A percentile compares a stretch with the other conserved stretches of the same genome.
Conservation (phyloP, 2,329 filamentous ascomycete genomes). For the Neofusicoccum parvum region DNA sequence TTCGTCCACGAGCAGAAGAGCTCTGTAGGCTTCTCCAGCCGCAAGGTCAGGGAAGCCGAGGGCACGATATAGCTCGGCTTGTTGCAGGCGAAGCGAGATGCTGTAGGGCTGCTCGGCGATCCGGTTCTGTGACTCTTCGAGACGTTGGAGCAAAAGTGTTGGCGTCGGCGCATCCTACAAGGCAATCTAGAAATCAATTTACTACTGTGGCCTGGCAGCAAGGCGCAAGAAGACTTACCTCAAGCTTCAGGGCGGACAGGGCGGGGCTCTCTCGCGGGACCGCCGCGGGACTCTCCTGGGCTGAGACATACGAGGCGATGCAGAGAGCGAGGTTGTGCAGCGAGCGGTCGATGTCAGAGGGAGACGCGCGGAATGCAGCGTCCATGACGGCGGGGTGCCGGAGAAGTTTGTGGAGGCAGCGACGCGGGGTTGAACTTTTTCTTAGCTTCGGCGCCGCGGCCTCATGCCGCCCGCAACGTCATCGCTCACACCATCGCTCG, state of each 20-base stretch:
- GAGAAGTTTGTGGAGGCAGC: not conserved
- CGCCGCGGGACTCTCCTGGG: not conserved
- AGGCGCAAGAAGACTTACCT: not conserved
- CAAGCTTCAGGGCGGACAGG: not conserved
- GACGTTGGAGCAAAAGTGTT: not conserved
- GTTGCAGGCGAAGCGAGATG: conserved; percentile 53
- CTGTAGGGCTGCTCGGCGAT: conserved; percentile 38
- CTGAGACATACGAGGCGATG: not conserved
- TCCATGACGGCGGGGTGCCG: not conserved
- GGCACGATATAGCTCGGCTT: conserved; percentile 70
- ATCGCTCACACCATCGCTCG: not conserved
- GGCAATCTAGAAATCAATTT: conserved; percentile 20
- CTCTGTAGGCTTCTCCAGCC: conserved; percentile 85
- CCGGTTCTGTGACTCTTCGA: not conserved
- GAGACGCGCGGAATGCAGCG: not conserved
- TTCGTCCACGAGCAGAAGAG: conserved; percentile 84
- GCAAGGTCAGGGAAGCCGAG: conserved; percentile 89
- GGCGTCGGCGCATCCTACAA: not conserved
- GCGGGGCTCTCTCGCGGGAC: not conserved
- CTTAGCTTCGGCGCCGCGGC: not conserved
- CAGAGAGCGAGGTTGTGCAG: not conserved
- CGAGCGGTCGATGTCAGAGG: not conserved
- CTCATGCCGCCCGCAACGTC: not conserved
- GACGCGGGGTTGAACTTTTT: conserved; percentile 13
- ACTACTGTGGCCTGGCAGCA: conserved; percentile 6